Evolutionary conservation across 176 grass and related monocot genomes (phyloP).

Genomic region (Rhynchospora tenuis): DNA sequence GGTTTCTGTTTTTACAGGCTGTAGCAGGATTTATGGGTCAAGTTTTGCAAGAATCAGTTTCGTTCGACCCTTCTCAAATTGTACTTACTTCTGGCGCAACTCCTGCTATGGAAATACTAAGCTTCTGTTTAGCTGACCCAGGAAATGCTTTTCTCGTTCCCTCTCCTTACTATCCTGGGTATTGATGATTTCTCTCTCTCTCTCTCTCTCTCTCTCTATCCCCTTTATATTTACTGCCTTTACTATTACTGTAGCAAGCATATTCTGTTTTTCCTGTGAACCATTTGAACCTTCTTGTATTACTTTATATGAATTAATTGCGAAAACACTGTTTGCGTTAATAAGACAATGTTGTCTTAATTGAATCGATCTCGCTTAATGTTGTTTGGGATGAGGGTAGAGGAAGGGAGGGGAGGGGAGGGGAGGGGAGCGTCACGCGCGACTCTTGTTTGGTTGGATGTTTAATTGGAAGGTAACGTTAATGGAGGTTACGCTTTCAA

Average conservation of each 20-base stretch:
- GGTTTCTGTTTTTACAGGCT: conserved; percentile 46
- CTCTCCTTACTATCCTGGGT: conserved; percentile 97
- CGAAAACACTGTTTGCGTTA: not conserved
- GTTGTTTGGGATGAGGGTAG: too few relatives aligned
- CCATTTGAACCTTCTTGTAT: not conserved
- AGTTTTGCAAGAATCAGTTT: conserved; percentile 59
- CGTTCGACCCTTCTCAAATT: conserved; percentile 77
- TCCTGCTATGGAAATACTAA: conserved; percentile 85
- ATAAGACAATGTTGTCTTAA: not conserved
- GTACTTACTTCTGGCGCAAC: conserved; percentile 80
- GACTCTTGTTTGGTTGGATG: too few relatives aligned
- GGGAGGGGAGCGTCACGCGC: too few relatives aligned
- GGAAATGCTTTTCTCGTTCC: conserved; percentile 98
- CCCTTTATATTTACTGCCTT: not conserved
- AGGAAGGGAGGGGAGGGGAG: too few relatives aligned
- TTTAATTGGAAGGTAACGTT: too few relatives aligned
- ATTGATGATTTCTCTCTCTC: too few relatives aligned
- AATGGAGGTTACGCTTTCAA: too few relatives aligned
- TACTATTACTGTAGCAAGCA: not conserved
- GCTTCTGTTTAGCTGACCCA: conserved; percentile 84
- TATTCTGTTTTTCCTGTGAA: not conserved
- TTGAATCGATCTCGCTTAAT: not conserved
- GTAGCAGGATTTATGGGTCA: conserved; percentile 82
- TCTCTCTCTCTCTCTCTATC: not conserved
- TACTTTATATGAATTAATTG: not conserved